Evolutionary conservation across 306 rosid species (phyloP).

Genomic region (Cucurbita ficifolia): DNA sequence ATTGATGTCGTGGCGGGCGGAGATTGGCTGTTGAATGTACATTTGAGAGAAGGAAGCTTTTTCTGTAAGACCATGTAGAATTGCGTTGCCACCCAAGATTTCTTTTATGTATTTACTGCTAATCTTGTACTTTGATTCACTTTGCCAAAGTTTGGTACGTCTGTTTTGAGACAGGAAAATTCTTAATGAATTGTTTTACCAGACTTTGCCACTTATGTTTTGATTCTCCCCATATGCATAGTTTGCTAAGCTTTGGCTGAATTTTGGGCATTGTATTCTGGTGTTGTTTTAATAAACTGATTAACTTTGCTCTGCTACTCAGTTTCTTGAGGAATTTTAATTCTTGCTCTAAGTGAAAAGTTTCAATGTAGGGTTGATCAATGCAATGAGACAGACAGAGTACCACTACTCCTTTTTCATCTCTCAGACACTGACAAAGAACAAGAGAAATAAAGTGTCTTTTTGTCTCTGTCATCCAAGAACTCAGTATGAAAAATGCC

Average conservation of each 20-base stretch:
- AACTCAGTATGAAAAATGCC: too few relatives aligned
- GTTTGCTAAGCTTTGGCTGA: neutral
- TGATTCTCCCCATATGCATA: neutral
- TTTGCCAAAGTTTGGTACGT: neutral
- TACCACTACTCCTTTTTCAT: too few relatives aligned
- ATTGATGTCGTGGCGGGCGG: neutral
- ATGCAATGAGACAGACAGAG: too few relatives aligned
- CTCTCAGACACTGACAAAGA: too few relatives aligned
- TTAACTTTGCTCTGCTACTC: neutral
- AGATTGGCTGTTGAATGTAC: constrained; percentile 5
- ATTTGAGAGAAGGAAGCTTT: constrained; percentile 2
- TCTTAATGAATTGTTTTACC: neutral
- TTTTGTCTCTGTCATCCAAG: too few relatives aligned
- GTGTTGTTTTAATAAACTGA: neutral
- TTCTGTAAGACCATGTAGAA: constrained; percentile 9
- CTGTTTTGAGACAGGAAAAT: neutral
- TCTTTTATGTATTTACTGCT: constrained; percentile 5
- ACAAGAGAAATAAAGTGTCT: too few relatives aligned
- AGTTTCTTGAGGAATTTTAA: neutral
- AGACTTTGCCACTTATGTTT: neutral
- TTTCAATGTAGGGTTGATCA: too few relatives aligned
- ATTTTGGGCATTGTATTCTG: neutral
- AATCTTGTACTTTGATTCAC: constrained; percentile 3
- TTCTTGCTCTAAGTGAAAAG: too few relatives aligned
- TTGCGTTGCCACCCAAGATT: constrained; percentile 9